A percentile compares a stretch with the other conserved stretches of the same genome.
Conservation (phyloP, 352 stramenopile genomes). For the Phytophthora palmivora region DNA sequence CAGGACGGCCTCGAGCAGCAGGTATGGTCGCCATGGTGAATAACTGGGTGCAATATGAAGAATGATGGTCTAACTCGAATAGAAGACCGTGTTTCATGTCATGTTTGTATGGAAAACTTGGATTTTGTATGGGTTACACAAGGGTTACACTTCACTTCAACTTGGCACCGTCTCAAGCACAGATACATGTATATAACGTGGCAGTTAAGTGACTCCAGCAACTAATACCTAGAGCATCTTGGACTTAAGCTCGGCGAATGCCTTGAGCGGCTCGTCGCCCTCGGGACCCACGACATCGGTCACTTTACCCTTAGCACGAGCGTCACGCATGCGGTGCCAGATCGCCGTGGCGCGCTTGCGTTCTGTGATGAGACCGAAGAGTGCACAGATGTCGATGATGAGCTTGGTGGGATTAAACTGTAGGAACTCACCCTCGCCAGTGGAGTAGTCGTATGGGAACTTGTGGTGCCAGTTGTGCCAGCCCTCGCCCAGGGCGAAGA, state of each 20-base stretch:
- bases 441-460: conserved; percentile 99
- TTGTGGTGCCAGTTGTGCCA: conserved; percentile 99
- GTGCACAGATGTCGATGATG: conserved; percentile 94
- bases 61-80: conserved; percentile 10
- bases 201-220: not conserved
- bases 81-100: too few species aligned
- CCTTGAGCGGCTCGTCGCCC: conserved; percentile 51
- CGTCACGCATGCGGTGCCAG: conserved; percentile 91
- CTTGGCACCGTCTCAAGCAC: too few species aligned
- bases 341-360: conserved; percentile 94
- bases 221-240: conserved; percentile 48
- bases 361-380: conserved; percentile 92
- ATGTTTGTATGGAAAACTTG: too few species aligned
- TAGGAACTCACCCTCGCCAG: conserved; percentile 94
- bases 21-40: not conserved
- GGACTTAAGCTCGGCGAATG: conserved; percentile 68
- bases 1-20: not conserved
- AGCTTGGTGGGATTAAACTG: conserved; percentile 99
- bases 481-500: conserved; percentile 96
- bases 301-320: conserved; percentile 45
- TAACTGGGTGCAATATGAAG: not conserved
- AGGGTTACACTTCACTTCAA: too few species aligned
- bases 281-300: conserved; percentile 45
- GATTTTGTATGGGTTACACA: too few species aligned
- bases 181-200: too few species aligned